Evolutionary conservation across 164 flowering plant species (phyloP).

Genomic region (Sextonia rubra): DNA sequence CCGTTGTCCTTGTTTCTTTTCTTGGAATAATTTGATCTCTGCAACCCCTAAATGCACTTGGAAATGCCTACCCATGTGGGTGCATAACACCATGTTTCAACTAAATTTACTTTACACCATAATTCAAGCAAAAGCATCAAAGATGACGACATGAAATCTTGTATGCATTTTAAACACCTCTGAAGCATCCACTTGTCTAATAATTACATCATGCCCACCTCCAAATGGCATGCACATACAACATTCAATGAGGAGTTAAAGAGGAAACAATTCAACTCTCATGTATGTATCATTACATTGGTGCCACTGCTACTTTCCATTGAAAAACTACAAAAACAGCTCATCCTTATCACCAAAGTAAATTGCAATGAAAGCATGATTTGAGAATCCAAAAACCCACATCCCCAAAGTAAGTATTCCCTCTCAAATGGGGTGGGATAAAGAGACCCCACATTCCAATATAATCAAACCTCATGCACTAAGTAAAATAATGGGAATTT

Average conservation of each 20-base stretch:
- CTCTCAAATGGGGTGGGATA: constrained; percentile 1
- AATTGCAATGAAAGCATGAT: not conserved
- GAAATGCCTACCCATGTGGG: constrained; percentile 7
- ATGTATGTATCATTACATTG: not conserved
- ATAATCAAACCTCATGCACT: not conserved
- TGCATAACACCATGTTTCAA: not conserved
- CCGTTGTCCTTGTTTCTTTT: not conserved
- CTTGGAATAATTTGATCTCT: constrained; percentile 1
- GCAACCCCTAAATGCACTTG: not conserved
- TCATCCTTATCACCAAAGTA: not conserved
- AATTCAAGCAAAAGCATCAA: constrained; percentile 1
- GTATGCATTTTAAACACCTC: not conserved
- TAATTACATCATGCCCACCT: not conserved
- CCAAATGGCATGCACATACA: not conserved
- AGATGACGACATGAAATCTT: constrained; percentile 1
- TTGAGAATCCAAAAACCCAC: not conserved
- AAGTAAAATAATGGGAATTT: constrained; percentile 1
- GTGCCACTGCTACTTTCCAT: not conserved
- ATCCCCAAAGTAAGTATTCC: not conserved
- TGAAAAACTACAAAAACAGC: not conserved
- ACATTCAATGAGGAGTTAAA: not conserved
- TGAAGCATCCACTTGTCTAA: not conserved
- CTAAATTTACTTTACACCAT: not conserved
- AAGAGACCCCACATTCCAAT: constrained; percentile 8
- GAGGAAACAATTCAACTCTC: not conserved